phyloP scores from a whole-genome alignment of 2,329 filamentous ascomycete species.

The Ceratocystis albifundus region DNA sequence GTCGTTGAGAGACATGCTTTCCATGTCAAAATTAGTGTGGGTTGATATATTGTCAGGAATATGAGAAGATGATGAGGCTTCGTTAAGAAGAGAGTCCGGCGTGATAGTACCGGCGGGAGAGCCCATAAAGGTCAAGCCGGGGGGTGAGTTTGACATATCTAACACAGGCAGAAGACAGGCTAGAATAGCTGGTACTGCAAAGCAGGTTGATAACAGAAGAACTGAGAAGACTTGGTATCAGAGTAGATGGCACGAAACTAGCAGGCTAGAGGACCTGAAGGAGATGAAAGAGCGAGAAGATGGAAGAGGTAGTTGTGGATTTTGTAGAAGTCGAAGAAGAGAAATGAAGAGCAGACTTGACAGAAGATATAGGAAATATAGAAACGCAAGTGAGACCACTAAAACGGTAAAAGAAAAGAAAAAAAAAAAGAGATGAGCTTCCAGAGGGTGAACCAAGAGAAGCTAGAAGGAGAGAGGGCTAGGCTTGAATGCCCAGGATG shows the following conservation, averaged over 20 bases:
- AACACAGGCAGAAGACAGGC: background rate
- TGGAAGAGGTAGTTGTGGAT: background rate
- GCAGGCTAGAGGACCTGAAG: background rate
- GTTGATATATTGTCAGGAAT: background rate
- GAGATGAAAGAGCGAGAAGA: background rate
- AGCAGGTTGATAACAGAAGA: background rate
- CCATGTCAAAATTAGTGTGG: slow-evolving; percentile 1
- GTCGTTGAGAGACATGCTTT: slow-evolving; percentile 3
- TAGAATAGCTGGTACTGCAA: background rate
- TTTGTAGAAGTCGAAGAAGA: background rate
- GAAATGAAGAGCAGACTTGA: background rate
- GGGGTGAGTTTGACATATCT: slow-evolving; percentile 13
- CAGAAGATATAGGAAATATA: slow-evolving; percentile 13
- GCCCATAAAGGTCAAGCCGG: slow-evolving; percentile 15
- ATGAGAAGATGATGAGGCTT: background rate
- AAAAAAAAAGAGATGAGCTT: slow-evolving; percentile 9
- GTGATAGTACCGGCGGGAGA: slow-evolving; percentile 6
- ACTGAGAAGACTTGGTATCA: background rate
- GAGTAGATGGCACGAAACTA: background rate
- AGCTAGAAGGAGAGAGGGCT: background rate
- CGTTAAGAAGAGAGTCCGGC: slow-evolving; percentile 2
- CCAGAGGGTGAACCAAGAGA: slow-evolving; percentile 4
- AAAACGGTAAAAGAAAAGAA: background rate
- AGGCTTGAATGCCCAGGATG: background rate
- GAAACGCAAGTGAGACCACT: background rate